A percentile compares a stretch with the other conserved stretches of the same genome.
Evolutionary conservation across 2,329 filamentous ascomycete species (phyloP).

Genomic region (Penicillium capsulatum): DNA sequence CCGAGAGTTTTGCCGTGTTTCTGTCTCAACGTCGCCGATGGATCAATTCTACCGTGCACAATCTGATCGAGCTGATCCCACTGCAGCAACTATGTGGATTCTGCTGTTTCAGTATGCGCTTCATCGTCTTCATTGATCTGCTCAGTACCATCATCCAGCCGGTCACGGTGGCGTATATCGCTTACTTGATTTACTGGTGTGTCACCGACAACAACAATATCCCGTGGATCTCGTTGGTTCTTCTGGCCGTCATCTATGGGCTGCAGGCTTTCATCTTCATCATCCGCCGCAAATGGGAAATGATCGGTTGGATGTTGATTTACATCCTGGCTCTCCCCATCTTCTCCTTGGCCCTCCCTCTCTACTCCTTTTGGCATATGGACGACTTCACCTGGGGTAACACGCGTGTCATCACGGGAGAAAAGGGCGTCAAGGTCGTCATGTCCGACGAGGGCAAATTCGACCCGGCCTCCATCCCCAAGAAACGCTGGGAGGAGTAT

Average conservation of each 20-base stretch:
- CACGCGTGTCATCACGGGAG: slow-evolving; percentile 92
- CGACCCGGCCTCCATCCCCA: slow-evolving; percentile 84
- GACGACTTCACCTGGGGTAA: slow-evolving; percentile 99
- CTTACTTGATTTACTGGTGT: slow-evolving; percentile 78
- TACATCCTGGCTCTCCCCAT: slow-evolving; percentile 89
- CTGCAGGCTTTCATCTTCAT: slow-evolving; percentile 97
- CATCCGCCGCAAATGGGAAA: slow-evolving; percentile 94
- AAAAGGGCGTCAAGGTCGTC: slow-evolving; percentile 85
- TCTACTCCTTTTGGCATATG: slow-evolving; percentile 99
- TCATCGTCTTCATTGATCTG: slow-evolving; percentile 91
- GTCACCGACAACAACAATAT: slow-evolving; percentile 59
- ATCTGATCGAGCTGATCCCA: slow-evolving; percentile 90
- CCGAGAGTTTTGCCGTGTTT: slow-evolving; percentile 91
- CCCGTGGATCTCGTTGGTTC: slow-evolving; percentile 80
- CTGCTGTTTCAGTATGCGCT: slow-evolving; percentile 99
- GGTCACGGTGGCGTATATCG: slow-evolving; percentile 82
- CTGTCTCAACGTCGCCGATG: slow-evolving; percentile 96
- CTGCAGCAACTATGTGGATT: slow-evolving; percentile 94
- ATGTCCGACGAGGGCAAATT: slow-evolving; percentile 98
- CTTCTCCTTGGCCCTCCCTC: slow-evolving; percentile 81
- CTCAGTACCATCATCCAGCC: slow-evolving; percentile 88
- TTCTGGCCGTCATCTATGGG: slow-evolving; percentile 94
- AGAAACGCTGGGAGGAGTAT: slow-evolving; percentile 99
- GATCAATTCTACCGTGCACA: slow-evolving; percentile 99
- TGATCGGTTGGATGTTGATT: slow-evolving; percentile 98